Base-by-base conservation (phyloP, 176 grass and related monocot species). In the Puya raimondii region DNA sequence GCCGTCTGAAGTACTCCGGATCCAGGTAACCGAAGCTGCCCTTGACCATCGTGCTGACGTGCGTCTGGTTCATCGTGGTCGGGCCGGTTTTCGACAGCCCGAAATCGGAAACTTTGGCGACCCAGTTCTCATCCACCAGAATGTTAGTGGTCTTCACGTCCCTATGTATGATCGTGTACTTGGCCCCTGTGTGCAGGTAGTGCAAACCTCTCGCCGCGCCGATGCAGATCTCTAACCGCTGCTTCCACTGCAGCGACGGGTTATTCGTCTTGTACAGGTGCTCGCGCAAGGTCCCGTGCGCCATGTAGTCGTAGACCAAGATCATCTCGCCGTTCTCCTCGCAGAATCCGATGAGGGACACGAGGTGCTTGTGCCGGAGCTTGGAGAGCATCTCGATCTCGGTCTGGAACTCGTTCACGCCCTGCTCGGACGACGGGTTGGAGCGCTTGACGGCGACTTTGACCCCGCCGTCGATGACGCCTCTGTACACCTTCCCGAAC, bases 381-480 rank as follows among this genome's bases (percentile, higher is more conserved):
- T 95, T 90, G 51, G 91, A 95, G n/a, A 95, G 87, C 87, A 95
- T 95, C 91, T 95, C 86, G 23, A 95, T 86, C 84, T 95, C 87
- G 13, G 87, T 95, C 76, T 90, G 83, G 86, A 95, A 95, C 91
- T 95, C 87, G 48, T 82, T 70, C 20, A 70, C 84, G 48, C 91
- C 91, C 25, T 95, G 91, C 87, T 95, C 84, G 13, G 91, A 95
- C 58, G 76, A 76, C 12, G 87, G 91, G 72, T 95, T 95, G 0
- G 91, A 87, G 20, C 87, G 74, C 72, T 95, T 95, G 75, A 95
- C 85, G 33, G 91, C 91, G 72, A 95, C 91, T 72, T 80, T 90
- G 64, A 67, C 73, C 50, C 61, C 77, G 6, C 79, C 79, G 23
- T 90, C 91, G 48, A 95, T 72, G 3, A 90, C 72, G 72, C 84